Conservation (phyloP, 2,329 filamentous ascomycete species). For the Sphaerulina vaccinii region DNA sequence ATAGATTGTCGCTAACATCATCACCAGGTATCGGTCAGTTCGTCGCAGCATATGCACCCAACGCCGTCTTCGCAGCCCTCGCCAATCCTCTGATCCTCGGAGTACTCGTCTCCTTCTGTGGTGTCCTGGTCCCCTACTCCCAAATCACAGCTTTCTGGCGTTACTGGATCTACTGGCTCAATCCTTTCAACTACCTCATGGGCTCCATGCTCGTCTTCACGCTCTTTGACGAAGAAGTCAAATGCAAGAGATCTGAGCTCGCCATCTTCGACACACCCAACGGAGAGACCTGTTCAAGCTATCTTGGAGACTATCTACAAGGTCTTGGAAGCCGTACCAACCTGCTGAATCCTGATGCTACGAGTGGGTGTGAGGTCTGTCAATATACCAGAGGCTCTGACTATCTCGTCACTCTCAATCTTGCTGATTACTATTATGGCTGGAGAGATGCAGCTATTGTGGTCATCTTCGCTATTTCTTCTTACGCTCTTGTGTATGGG, state of each 20-base stretch:
- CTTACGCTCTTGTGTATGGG: conserved; percentile 53
- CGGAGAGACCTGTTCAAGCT: conserved; percentile 57
- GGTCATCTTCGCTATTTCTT: conserved; percentile 50
- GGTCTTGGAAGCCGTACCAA: conserved; percentile 48
- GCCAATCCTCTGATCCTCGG: conserved; percentile 42
- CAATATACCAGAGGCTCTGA: conserved; percentile 59
- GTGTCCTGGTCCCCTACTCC: conserved; percentile 38
- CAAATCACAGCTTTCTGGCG: conserved; percentile 39
- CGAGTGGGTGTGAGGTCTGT: conserved; percentile 59
- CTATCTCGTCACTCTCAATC: conserved; percentile 60
- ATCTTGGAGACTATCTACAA: conserved; percentile 54
- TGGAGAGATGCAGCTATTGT: conserved; percentile 66
- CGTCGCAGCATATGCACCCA: conserved; percentile 47
- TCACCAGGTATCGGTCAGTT: conserved; percentile 54
- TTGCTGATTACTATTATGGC: conserved; percentile 61
- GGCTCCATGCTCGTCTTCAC: conserved; percentile 42
- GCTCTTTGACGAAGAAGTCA: conserved; percentile 43
- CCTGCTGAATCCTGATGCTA: conserved; percentile 62
- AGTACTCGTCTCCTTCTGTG: conserved; percentile 37
- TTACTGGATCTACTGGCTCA: conserved; percentile 44
- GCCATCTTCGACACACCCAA: conserved; percentile 50
- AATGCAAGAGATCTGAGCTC: conserved; percentile 39
- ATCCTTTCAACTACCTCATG: conserved; percentile 47
- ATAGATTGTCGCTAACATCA: not conserved
- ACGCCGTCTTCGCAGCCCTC: conserved; percentile 48